Evolutionary conservation across 805 yeast genomes (phyloP).

Genomic region (Nakazawaea peltata): DNA sequence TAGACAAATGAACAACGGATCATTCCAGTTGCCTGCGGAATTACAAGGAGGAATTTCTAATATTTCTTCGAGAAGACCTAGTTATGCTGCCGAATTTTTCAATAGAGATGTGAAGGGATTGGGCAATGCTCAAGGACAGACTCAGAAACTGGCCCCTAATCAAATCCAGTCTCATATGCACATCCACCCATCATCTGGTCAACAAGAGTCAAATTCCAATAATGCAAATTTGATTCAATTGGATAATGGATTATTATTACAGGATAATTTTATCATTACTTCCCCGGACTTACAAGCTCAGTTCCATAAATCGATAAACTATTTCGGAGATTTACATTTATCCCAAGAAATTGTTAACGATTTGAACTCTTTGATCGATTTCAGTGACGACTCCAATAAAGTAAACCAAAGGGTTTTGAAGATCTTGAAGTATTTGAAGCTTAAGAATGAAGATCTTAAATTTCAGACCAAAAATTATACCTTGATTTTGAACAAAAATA

Average conservation of each 20-base stretch:
- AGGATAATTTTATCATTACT: slow-evolving; percentile 48
- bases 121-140: slow-evolving; percentile 2
- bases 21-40: slow-evolving; percentile 46
- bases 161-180: slow-evolving; percentile 7
- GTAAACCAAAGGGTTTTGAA: slow-evolving; percentile 16
- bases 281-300: slow-evolving; percentile 46
- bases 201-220: slow-evolving; percentile 2
- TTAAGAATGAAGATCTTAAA: slow-evolving; percentile 36
- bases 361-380: slow-evolving; percentile 21
- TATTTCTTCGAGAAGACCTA: slow-evolving; percentile 63
- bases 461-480: slow-evolving; percentile 29
- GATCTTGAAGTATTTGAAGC: slow-evolving; percentile 30
- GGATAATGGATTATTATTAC: slow-evolving; percentile 57
- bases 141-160: slow-evolving; percentile 9
- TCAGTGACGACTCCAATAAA: slow-evolving; percentile 1
- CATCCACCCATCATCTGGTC: slow-evolving; percentile 3
- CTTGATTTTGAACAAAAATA: slow-evolving; percentile 26
- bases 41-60: slow-evolving; percentile 58
- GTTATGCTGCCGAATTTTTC: slow-evolving; percentile 64
- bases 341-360: slow-evolving; percentile 30
- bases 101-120: slow-evolving; percentile 16
- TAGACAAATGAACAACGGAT: slow-evolving; percentile 9
- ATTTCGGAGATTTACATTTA: slow-evolving; percentile 40
- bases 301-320: slow-evolving; percentile 40
- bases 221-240: slow-evolving; percentile 21